Percentiles rank a stretch among this genome's conserved stretches.
Evolutionary conservation across 768 basidiomycete genomes (phyloP).

Genomic region (Mycena chlorophos): DNA sequence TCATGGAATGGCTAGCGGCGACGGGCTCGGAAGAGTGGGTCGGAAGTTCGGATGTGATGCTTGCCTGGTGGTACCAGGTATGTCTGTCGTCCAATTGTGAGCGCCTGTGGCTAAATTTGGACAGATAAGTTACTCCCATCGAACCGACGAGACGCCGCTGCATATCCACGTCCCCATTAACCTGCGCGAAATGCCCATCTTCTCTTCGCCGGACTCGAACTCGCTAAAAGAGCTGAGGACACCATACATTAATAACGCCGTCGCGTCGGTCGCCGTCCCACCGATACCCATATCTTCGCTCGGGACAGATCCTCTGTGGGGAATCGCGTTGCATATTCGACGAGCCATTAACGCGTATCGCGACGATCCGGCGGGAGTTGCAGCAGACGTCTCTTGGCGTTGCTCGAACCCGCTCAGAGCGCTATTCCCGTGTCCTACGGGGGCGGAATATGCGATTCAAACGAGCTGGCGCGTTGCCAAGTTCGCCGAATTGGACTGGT

Average conservation of each 20-base stretch:
- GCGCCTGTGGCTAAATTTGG: background rate
- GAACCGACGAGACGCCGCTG: background rate
- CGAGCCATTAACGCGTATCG: constrained; percentile 1
- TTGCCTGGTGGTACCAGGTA: constrained; percentile 10
- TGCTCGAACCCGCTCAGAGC: background rate
- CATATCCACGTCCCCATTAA: constrained; percentile 4
- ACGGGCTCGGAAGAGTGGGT: constrained; percentile 1
- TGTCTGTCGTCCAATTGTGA: background rate
- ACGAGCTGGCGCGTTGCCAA: constrained; percentile 1
- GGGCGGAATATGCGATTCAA: constrained; percentile 1
- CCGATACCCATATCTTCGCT: background rate
- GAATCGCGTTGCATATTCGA: background rate
- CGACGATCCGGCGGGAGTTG: background rate
- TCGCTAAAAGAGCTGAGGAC: background rate
- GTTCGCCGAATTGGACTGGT: constrained; percentile 8
- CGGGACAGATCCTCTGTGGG: background rate
- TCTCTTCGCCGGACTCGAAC: background rate
- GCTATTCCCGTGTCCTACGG: background rate
- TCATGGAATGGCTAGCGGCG: background rate
- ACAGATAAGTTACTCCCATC: constrained; percentile 3
- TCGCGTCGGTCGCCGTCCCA: background rate
- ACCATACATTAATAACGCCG: constrained; percentile 12
- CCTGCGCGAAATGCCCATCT: constrained; percentile 5
- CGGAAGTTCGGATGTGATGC: constrained; percentile 4
- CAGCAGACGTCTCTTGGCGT: constrained; percentile 7